Evolutionary conservation across 805 yeast genomes (phyloP).

Genomic region (Pichia paraexigua): DNA sequence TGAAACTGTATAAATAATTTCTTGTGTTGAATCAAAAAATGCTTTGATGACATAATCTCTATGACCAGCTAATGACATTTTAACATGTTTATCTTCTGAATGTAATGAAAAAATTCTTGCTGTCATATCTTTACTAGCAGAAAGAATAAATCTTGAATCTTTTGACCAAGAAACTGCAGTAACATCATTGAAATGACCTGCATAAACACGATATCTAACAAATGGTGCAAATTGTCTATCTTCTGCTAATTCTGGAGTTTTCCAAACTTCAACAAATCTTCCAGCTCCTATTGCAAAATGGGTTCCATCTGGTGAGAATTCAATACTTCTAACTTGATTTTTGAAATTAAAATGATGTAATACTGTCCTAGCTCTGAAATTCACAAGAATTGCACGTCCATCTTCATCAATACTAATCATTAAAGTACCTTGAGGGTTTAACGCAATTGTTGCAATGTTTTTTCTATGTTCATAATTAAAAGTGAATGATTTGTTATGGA

Average conservation of each 20-base stretch:
- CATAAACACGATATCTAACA: slow-evolving; percentile 79
- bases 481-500: slow-evolving; percentile 79
- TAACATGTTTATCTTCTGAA: slow-evolving; percentile 63
- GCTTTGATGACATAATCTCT: slow-evolving; percentile 83
- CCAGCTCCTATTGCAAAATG: slow-evolving; percentile 82
- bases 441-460: slow-evolving; percentile 68
- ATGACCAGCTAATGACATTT: slow-evolving; percentile 87
- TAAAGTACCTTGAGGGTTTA: slow-evolving; percentile 75
- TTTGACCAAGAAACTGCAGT: slow-evolving; percentile 77
- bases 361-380: slow-evolving; percentile 74
- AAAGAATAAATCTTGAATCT: slow-evolving; percentile 80
- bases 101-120: slow-evolving; percentile 75
- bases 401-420: slow-evolving; percentile 79
- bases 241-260: slow-evolving; percentile 70
- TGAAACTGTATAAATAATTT: slow-evolving; percentile 81
- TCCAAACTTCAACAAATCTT: slow-evolving; percentile 86
- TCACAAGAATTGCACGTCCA: slow-evolving; percentile 89
- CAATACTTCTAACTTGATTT: slow-evolving; percentile 62
- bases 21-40: slow-evolving; percentile 82
- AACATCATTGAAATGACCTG: slow-evolving; percentile 87
- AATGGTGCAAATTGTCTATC: slow-evolving; percentile 96
- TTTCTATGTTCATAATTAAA: slow-evolving; percentile 89
- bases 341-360: slow-evolving; percentile 92
- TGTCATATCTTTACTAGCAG: slow-evolving; percentile 86
- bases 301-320: slow-evolving; percentile 83